phyloP scores from a whole-genome alignment of 2,329 filamentous ascomycete species.

The Incumbomyces delicatus region DNA sequence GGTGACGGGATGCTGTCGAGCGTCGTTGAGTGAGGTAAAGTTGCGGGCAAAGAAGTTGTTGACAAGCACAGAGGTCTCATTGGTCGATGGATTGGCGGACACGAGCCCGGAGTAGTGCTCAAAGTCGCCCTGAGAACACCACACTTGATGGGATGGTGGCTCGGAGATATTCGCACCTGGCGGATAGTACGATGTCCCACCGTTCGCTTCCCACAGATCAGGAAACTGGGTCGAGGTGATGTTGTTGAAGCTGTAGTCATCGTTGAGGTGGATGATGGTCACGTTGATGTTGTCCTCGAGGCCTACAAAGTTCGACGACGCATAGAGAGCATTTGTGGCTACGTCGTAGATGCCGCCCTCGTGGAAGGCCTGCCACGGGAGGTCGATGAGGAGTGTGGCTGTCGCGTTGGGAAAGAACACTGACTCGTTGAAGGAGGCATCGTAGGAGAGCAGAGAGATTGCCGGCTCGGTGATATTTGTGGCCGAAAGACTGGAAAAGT shows the following conservation, averaged over 20 bases:
- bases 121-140: constrained; percentile 4
- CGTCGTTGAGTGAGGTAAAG: constrained; percentile 21
- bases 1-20: constrained; percentile 16
- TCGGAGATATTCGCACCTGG: background rate
- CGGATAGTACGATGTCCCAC: constrained; percentile 3
- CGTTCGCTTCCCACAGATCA: constrained; percentile 4
- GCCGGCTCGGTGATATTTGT: constrained; percentile 1
- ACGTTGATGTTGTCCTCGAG: constrained; percentile 3
- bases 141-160: background rate
- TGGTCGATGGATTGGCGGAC: constrained; percentile 4
- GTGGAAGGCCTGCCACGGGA: constrained; percentile 1
- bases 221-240: constrained; percentile 3
- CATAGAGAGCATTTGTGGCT: constrained; percentile 1
- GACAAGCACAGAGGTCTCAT: constrained; percentile 34
- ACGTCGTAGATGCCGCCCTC: constrained; percentile 3
- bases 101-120: background rate
- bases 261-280: constrained; percentile 4
- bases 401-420: background rate
- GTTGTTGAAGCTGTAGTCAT: background rate
- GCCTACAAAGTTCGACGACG: background rate
- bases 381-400: background rate
- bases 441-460: background rate
- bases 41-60: constrained; percentile 49
- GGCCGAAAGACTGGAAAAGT: background rate
- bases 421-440: background rate